Percentiles rank a stretch among this genome's conserved stretches.
phyloP scores from a whole-genome alignment of 768 basidiomycete genomes.

The Termitomyces sp. region DNA sequence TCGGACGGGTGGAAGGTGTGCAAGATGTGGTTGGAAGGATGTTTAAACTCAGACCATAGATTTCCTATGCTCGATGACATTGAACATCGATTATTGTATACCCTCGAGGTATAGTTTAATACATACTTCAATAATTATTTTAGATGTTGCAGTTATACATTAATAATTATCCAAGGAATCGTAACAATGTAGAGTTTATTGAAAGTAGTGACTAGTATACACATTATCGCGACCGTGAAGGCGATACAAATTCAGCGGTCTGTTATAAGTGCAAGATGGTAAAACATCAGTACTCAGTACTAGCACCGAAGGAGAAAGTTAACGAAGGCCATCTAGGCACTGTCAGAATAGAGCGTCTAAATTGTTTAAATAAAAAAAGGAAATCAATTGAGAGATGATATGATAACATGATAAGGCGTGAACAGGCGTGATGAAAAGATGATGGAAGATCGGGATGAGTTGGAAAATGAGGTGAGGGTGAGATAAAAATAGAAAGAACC shows the following conservation, averaged over 20 bases:
- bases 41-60: conserved; percentile 24
- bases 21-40: conserved; percentile 55
- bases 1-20: conserved; percentile 62
- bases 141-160: neutral
- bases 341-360: neutral
- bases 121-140: neutral
- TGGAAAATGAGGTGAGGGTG: neutral
- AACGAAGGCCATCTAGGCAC: neutral
- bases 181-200: neutral
- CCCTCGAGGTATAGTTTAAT: neutral
- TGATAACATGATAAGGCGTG: neutral
- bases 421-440: neutral
- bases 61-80: neutral
- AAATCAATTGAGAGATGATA: neutral
- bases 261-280: neutral
- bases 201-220: too few species aligned
- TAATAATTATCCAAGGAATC: neutral
- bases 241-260: too few species aligned
- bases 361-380: neutral
- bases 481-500: too few species aligned
- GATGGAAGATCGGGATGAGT: neutral
- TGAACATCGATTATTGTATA: neutral
- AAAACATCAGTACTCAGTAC: neutral
- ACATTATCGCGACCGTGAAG: too few species aligned
- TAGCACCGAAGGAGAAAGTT: neutral